Base-by-base conservation (phyloP, 257 asterid species). In the Paraleonurus japonicus region DNA sequence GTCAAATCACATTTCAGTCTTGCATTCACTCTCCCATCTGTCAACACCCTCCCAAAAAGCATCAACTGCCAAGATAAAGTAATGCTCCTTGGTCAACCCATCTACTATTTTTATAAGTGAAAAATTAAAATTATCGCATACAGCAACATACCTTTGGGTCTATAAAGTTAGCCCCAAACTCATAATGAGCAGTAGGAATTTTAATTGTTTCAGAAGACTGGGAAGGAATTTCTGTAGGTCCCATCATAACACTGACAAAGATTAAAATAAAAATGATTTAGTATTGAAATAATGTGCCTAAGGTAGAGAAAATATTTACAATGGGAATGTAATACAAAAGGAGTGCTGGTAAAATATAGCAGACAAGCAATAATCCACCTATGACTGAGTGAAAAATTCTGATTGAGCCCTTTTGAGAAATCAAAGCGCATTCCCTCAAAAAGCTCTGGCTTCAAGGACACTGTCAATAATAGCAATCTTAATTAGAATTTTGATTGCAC, bases 391-490 rank as follows among this genome's bases (percentile, higher is more conserved):
- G 95, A 86, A 63, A 95, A 95, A 61, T 82, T 92, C 82, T 82
- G 98, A 81, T 95, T 95, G 77, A 95, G 92, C 79, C 92, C 96
- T 82, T 86, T 92, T 1, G 95, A 83, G 80, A 95, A 95, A 80
- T 95, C 99, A 80, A 95, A 90, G 32, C 97, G 97, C 89, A 95
- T 27, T 59, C 99, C 99, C 86, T 95, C 99, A 80, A 95, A 95
- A 23, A 87, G 86, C 73, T 95, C 99, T 0, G 99, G 98, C 92
- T 92, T 95, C 89, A 95, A 84, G 61, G 99, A 89, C 99, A 90
- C 99, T 95, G 92, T 71, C 76, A 86, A 65, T 41, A 63, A 81
- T 55, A 72, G 27, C 47, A 28, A 74, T 64, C 24, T 30, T 19
- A 71, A 41, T 76, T 45, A 68, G 63, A 37, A 51, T 26, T 23